Evolutionary conservation across 2,329 filamentous ascomycete species (phyloP), one percentile per base, ranked within the genome.

Genomic region (Pseudogymnoascus sp.): DNA sequence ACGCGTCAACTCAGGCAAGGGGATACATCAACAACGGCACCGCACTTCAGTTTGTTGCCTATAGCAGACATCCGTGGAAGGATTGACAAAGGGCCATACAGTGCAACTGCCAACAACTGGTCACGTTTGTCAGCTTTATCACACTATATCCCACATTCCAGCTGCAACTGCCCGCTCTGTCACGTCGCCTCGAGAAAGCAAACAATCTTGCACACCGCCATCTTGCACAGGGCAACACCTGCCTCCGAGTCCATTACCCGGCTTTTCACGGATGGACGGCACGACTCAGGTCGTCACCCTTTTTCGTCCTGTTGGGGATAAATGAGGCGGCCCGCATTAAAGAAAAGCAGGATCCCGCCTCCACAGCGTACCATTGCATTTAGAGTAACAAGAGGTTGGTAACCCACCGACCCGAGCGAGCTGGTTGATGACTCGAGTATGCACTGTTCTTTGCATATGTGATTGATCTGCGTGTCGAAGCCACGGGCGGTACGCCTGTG

Each of bases 371-470:
- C 29, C 47, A 54, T 54, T 54, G 26, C 47, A 54, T 33, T 33
- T 8, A 17, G 47, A 54, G 47, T 54, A 54, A 33, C 47, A 54
- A 5, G 26, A 31, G 8, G 29, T 54, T 54, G 47, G n/a, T 54
- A 54, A 54, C 26, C 47, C 47, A 54, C 47, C 26, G n/a, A n/a
- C 29, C 47, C 26, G n/a, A 33, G 29, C 47, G 47, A 26, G 26
- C 17, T 33, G 44, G 44, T 54, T 54, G 44, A n/a, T 54, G 26
- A 31, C 44, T 54, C 44, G 26, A 54, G 47, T 33, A 54, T 33
- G 47, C 29, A 54, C 29, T 33, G 47, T 54, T 26, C n/a, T 54
- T 26, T 54, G 47, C 47, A 54, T 54, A 54, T 33, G n/a, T 54
- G 47, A 54, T 21, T 54, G 29, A 54, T 54, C 29, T 54, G 29